Conservation (phyloP, 306 rosid species). For the Trifolium dubium region DNA sequence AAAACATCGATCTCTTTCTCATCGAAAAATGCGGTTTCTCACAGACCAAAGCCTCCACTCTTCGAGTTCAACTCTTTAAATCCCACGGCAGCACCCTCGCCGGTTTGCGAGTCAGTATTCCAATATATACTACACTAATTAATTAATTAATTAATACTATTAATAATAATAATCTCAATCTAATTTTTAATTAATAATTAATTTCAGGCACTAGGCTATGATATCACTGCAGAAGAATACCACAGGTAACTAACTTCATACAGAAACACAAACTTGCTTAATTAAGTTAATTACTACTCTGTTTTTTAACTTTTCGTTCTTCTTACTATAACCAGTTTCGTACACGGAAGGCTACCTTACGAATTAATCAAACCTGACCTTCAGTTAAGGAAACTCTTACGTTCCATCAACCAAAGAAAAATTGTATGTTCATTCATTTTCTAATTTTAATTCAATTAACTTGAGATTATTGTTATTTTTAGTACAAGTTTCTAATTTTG, state of each 20-base stretch:
- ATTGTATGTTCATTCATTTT: conserved; percentile 46
- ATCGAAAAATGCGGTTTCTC: conserved; percentile 75
- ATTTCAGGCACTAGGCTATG: conserved; percentile 71
- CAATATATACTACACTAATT: neutral
- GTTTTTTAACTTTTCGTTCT: conserved; percentile 1
- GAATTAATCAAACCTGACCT: conserved; percentile 66
- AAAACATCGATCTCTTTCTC: conserved; percentile 77
- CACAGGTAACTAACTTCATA: conserved; percentile 57
- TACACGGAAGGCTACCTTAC: conserved; percentile 92
- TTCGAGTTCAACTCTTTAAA: conserved; percentile 77
- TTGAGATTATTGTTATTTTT: neutral
- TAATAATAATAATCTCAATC: neutral
- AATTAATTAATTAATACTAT: neutral
- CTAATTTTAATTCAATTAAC: neutral
- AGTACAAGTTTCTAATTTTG: neutral
- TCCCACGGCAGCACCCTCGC: conserved; percentile 92
- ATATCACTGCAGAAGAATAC: conserved; percentile 77
- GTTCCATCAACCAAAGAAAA: conserved; percentile 67
- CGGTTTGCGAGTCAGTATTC: conserved; percentile 76
- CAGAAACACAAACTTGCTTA: neutral
- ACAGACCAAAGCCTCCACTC: conserved; percentile 59
- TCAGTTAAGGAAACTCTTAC: conserved; percentile 66
- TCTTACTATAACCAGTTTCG: conserved; percentile 53
- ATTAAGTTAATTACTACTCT: neutral
- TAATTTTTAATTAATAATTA: neutral